Evolutionary conservation across 2,329 filamentous ascomycete genomes (phyloP).

Genomic region (Pestalotiopsis sp.): DNA sequence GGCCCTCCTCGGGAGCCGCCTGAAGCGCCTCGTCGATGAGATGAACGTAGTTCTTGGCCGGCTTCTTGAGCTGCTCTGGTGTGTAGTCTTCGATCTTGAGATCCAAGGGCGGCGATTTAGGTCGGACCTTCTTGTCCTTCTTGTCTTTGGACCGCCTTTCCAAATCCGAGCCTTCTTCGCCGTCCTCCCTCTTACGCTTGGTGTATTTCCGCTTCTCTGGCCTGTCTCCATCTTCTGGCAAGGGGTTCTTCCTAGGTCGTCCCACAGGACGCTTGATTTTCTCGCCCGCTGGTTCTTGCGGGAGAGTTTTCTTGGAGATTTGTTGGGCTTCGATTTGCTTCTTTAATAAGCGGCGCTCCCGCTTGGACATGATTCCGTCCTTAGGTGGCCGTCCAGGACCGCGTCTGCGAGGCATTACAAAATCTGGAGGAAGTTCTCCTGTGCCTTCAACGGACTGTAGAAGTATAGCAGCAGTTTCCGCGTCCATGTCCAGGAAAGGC

Average conservation of each 20-base stretch:
- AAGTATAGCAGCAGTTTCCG: slow-evolving; percentile 6
- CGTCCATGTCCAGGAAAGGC: neutral
- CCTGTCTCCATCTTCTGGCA: slow-evolving; percentile 58
- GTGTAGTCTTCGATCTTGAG: slow-evolving; percentile 59
- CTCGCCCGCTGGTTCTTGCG: slow-evolving; percentile 49
- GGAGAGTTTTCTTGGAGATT: slow-evolving; percentile 53
- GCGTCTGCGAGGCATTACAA: slow-evolving; percentile 59
- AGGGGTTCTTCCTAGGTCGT: slow-evolving; percentile 64
- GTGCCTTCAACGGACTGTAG: slow-evolving; percentile 14
- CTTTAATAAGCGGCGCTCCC: slow-evolving; percentile 68
- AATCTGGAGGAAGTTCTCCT: slow-evolving; percentile 27
- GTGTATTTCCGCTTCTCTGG: slow-evolving; percentile 70
- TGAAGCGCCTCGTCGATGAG: slow-evolving; percentile 63
- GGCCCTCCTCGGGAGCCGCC: slow-evolving; percentile 54
- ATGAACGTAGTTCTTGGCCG: slow-evolving; percentile 64
- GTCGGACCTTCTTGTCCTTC: slow-evolving; percentile 61
- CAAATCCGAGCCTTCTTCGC: slow-evolving; percentile 58
- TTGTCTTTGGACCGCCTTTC: slow-evolving; percentile 59
- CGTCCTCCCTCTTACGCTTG: slow-evolving; percentile 62
- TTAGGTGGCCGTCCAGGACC: slow-evolving; percentile 82
- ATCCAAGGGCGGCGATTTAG: slow-evolving; percentile 63
- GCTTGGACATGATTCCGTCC: slow-evolving; percentile 82
- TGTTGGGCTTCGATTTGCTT: slow-evolving; percentile 54
- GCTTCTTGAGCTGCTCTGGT: slow-evolving; percentile 61
- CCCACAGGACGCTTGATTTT: slow-evolving; percentile 67